Conservation (phyloP, 345 rosid genomes). For the Corchorus capsularis region DNA sequence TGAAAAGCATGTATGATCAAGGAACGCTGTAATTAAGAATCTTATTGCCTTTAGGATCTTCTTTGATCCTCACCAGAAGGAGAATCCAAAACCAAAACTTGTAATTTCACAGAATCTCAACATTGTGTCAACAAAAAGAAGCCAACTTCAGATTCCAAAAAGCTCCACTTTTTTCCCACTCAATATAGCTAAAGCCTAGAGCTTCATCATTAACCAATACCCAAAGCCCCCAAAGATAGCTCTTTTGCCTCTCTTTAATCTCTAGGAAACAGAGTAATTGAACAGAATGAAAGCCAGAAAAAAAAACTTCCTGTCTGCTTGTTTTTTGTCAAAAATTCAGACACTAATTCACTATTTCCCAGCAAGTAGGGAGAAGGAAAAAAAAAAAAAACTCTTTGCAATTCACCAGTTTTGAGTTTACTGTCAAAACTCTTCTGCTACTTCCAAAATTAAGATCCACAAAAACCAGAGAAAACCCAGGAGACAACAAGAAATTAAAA, state of each 20-base stretch:
- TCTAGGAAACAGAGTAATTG: background rate
- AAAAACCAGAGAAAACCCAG: background rate
- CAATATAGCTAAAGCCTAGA: conserved; percentile 4
- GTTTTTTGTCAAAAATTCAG: background rate
- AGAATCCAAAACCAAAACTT: conserved; percentile 22
- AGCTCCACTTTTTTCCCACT: background rate
- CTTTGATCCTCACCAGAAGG: conserved; percentile 20
- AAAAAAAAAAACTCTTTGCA: background rate
- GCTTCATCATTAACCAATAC: conserved; percentile 3
- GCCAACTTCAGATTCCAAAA: conserved; percentile 8
- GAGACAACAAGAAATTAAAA: background rate
- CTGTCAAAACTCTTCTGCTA: background rate
- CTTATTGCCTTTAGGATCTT: conserved; percentile 21
- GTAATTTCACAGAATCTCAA: conserved; percentile 26
- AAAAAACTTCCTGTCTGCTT: background rate
- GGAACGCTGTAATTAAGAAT: conserved; percentile 15
- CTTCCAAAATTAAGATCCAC: conserved; percentile 18
- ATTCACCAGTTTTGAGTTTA: conserved; percentile 19
- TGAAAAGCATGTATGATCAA: conserved; percentile 17
- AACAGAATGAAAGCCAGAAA: background rate
- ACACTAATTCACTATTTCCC: background rate
- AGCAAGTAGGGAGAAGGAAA: background rate
- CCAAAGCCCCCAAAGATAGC: background rate
- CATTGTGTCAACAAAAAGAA: conserved; percentile 20
- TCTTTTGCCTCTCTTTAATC: background rate